A percentile compares a stretch with the other conserved stretches of the same genome.
Conservation (phyloP, 306 rosid genomes). For the Gastrolobium bilobum region DNA sequence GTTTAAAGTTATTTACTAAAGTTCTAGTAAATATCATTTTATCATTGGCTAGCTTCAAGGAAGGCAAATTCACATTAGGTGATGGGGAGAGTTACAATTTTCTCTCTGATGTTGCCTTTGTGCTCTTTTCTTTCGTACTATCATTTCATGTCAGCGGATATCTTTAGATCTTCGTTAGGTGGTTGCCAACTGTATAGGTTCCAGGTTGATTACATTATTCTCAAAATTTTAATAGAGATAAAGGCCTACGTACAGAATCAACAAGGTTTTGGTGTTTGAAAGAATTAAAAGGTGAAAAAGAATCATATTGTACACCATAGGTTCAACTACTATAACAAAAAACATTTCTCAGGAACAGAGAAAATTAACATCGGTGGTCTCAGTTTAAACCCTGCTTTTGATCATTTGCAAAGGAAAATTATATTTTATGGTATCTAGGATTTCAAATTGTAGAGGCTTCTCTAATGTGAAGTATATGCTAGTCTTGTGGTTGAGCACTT, state of each 20-base stretch:
- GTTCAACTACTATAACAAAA: not conserved
- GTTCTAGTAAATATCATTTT: not conserved
- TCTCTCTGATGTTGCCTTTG: not conserved
- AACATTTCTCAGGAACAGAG: conserved; percentile 14
- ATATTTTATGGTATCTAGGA: not conserved
- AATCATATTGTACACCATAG: not conserved
- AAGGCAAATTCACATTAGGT: conserved; percentile 19
- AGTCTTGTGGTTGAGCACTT: conserved; percentile 18
- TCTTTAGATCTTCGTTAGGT: conserved; percentile 1
- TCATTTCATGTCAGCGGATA: not conserved
- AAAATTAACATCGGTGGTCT: conserved; percentile 17
- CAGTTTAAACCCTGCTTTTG: conserved; percentile 14
- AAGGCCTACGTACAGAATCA: conserved; percentile 1
- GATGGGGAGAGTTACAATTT: conserved; percentile 5
- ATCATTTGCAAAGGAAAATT: not conserved
- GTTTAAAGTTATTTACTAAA: not conserved
- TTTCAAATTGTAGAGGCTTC: conserved; percentile 4
- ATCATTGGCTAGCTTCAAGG: conserved; percentile 9
- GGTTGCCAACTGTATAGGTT: not conserved
- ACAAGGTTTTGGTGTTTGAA: conserved; percentile 41
- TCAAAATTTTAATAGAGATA: conserved; percentile 10
- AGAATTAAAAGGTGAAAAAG: conserved; percentile 29
- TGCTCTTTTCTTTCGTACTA: conserved; percentile 7
- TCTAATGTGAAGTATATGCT: conserved; percentile 5
- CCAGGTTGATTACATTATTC: conserved; percentile 15